These are phyloP conservation scores for Carallia pectinifolia DNA, from an alignment of 345 rosid species.

Conservation along the genomic window DNA sequence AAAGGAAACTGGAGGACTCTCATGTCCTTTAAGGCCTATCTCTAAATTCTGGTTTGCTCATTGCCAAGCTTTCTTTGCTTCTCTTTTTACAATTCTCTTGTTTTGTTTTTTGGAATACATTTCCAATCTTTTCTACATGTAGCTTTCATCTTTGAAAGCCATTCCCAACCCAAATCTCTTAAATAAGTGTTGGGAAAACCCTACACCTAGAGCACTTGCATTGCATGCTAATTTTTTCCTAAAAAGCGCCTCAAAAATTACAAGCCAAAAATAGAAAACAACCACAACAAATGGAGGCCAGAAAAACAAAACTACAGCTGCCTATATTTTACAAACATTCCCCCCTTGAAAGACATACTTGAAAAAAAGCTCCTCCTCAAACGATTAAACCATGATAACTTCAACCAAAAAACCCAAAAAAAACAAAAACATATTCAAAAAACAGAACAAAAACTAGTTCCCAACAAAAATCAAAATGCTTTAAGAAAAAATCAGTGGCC, in stretches of 20 bases:
- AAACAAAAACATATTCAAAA: no score
- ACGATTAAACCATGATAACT: slow-evolving; percentile 47
- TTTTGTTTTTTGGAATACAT: slow-evolving; percentile 3
- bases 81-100: not conserved
- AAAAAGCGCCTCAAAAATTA: slow-evolving; percentile 21
- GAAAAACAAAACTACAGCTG: no score
- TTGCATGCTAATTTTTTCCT: slow-evolving; percentile 12
- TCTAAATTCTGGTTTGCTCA: no score
- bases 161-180: slow-evolving; percentile 12
- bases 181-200: slow-evolving; percentile 10
- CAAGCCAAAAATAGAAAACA: slow-evolving; percentile 1
- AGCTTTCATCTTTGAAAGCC: slow-evolving; percentile 26
- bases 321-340: slow-evolving; percentile 20
- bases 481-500: no score
- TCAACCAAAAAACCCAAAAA: slow-evolving; percentile 7
- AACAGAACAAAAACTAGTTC: no score
- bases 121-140: slow-evolving; percentile 17
- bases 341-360: slow-evolving; percentile 15
- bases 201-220: slow-evolving; percentile 22
- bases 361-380: slow-evolving; percentile 42
- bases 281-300: not conserved
- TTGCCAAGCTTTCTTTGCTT: no score
- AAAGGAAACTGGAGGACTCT: not conserved
- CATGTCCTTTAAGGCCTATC: no score
- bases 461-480: no score